phyloP scores from a whole-genome alignment of 148 eudicot genomes.

The Chenopodium formosanum region DNA sequence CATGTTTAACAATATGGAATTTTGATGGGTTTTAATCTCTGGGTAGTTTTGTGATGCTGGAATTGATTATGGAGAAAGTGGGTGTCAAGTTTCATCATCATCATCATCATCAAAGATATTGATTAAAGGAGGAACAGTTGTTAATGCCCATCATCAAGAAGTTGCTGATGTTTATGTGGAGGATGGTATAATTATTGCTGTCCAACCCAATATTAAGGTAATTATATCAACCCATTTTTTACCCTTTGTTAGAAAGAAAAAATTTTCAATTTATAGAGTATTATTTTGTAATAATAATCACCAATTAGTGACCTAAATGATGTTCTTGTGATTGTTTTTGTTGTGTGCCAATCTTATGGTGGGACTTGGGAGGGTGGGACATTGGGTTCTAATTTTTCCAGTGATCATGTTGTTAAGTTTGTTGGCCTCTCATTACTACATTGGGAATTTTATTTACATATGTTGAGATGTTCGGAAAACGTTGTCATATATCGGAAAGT shows the following conservation, averaged over 20 bases:
- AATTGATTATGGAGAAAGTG: conserved; percentile 50
- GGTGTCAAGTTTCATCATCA: conserved; percentile 46
- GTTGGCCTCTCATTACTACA: background rate
- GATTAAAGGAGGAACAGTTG: conserved; percentile 89
- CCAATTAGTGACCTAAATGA: background rate
- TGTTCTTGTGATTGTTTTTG: conserved; percentile 6
- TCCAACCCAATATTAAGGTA: conserved; percentile 70
- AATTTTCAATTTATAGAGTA: background rate
- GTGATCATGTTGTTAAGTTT: background rate
- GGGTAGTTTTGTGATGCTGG: conserved; percentile 74
- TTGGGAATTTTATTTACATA: background rate
- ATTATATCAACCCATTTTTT: background rate
- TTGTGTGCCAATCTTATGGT: background rate
- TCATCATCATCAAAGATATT: conserved; percentile 60
- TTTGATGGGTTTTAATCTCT: background rate
- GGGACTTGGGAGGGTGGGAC: background rate
- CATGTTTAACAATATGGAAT: too few species aligned
- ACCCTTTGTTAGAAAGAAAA: background rate
- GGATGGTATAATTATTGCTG: conserved; percentile 76
- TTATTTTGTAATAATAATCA: background rate
- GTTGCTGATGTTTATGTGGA: conserved; percentile 89
- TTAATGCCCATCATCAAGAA: conserved; percentile 82
- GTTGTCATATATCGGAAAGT: background rate
- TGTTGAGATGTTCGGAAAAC: background rate
- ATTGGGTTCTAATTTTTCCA: background rate